phyloP scores from a whole-genome alignment of 1,139 yeast species.

The Debaryomyces nepalensis region DNA sequence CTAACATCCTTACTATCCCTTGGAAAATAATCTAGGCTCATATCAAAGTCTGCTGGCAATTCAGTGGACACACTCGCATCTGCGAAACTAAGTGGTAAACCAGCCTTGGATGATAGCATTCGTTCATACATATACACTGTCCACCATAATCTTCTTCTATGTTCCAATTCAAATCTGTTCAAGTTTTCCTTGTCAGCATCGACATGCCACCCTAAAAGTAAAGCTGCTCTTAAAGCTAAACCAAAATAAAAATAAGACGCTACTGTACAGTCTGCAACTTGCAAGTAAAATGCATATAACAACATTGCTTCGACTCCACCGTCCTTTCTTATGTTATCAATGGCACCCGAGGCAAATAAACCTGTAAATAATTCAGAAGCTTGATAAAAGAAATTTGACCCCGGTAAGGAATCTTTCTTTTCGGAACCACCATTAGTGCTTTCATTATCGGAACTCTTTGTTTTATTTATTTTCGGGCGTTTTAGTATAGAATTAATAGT shows the following conservation, averaged over 20 bases:
- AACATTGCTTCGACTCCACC: slow-evolving; percentile 84
- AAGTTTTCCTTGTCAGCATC: slow-evolving; percentile 73
- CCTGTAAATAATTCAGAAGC: slow-evolving; percentile 79
- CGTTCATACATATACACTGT: slow-evolving; percentile 88
- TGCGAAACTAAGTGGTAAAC: slow-evolving; percentile 76
- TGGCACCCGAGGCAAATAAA: slow-evolving; percentile 76
- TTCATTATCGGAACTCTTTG: slow-evolving; percentile 14
- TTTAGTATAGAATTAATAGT: slow-evolving; percentile 20
- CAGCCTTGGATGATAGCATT: slow-evolving; percentile 85
- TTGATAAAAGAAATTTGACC: slow-evolving; percentile 75
- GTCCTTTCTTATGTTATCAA: slow-evolving; percentile 74
- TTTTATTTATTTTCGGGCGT: slow-evolving; percentile 18
- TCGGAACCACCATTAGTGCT: neutral
- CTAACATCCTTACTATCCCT: slow-evolving; percentile 56
- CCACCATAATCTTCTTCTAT: slow-evolving; percentile 88
- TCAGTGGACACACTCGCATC: slow-evolving; percentile 81
- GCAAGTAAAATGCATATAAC: slow-evolving; percentile 78
- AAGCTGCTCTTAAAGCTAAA: slow-evolving; percentile 72
- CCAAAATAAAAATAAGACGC: slow-evolving; percentile 85
- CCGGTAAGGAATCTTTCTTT: slow-evolving; percentile 58
- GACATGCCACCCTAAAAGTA: slow-evolving; percentile 81
- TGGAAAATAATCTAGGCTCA: slow-evolving; percentile 55
- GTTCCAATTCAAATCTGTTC: slow-evolving; percentile 72
- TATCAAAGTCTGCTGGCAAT: slow-evolving; percentile 72
- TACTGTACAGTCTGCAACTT: slow-evolving; percentile 83